Percentiles rank a stretch among this genome's conserved stretches.
Conservation (phyloP, 192 early-diverging fungal genomes). For the Dissophora globulifera region DNA sequence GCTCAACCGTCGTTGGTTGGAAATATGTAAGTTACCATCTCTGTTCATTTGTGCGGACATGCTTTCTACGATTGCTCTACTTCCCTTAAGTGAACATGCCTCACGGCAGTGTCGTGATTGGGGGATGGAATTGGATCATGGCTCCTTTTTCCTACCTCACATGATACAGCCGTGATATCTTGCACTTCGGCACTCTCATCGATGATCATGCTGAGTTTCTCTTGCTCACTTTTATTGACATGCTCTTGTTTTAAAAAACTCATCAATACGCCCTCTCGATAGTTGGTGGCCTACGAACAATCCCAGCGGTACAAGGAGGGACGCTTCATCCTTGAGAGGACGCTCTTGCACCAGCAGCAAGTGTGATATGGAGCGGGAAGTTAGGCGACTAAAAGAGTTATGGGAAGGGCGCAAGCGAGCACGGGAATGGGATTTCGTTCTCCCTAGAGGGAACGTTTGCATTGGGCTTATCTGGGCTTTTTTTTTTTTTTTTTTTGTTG, state of each 20-base stretch:
- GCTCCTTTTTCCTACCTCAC: no score
- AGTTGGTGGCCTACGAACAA: conserved; percentile 66
- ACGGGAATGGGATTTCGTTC: no score
- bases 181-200: background rate
- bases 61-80: no score
- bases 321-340: conserved; percentile 77
- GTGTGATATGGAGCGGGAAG: no score
- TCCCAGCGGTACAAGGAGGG: conserved; percentile 81
- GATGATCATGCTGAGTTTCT: background rate
- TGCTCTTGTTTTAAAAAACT: background rate
- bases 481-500: background rate
- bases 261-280: no score
- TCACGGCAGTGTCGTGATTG: conserved; percentile 1
- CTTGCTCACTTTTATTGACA: background rate
- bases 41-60: no score
- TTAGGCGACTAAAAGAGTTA: no score
- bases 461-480: no score
- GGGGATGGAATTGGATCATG: background rate
- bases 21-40: conserved; percentile 71
- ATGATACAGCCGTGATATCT: no score
- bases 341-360: conserved; percentile 49
- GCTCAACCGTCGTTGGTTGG: conserved; percentile 65
- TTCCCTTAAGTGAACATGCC: no score
- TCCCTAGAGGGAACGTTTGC: background rate
- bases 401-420: no score